Conservation (phyloP, 768 basidiomycete species). For the Termitomyces sp. region DNA sequence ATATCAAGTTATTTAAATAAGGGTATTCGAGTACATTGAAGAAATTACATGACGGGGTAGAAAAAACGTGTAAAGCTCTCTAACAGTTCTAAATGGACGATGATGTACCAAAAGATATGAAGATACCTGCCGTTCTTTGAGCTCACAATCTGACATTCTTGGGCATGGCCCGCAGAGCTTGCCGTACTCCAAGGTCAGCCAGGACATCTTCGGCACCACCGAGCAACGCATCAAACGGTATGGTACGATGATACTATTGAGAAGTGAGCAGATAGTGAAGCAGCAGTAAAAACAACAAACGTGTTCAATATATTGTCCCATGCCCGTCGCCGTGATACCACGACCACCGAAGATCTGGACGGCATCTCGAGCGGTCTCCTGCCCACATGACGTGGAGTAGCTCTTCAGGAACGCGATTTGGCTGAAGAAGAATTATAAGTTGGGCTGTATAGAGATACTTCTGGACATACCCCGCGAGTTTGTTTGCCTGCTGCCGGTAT, state of each 20-base stretch:
- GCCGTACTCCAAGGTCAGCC: slow-evolving; percentile 60
- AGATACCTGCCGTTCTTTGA: background rate
- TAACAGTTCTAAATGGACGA: background rate
- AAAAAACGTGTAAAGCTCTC: background rate
- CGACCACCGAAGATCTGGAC: slow-evolving; percentile 78
- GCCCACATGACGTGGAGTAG: slow-evolving; percentile 53
- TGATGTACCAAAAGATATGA: background rate
- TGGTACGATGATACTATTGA: slow-evolving; percentile 54
- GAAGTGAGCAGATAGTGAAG: background rate
- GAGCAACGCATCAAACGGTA: slow-evolving; percentile 64
- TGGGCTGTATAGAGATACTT: background rate
- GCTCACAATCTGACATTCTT: slow-evolving; percentile 49
- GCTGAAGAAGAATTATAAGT: slow-evolving; percentile 18
- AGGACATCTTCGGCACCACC: slow-evolving; percentile 69
- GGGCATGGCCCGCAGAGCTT: slow-evolving; percentile 59
- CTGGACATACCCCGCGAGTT: slow-evolving; percentile 60
- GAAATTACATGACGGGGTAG: background rate
- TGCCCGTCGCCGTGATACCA: slow-evolving; percentile 77
- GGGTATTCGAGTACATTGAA: background rate
- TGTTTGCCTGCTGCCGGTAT: slow-evolving; percentile 70
- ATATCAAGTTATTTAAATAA: background rate
- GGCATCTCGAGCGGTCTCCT: slow-evolving; percentile 57
- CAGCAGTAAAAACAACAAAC: slow-evolving; percentile 27
- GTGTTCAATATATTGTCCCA: slow-evolving; percentile 75
- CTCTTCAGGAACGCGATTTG: slow-evolving; percentile 74